Conservation (phyloP, 805 yeast genomes). For the Nakazawaea wickerhamii region DNA sequence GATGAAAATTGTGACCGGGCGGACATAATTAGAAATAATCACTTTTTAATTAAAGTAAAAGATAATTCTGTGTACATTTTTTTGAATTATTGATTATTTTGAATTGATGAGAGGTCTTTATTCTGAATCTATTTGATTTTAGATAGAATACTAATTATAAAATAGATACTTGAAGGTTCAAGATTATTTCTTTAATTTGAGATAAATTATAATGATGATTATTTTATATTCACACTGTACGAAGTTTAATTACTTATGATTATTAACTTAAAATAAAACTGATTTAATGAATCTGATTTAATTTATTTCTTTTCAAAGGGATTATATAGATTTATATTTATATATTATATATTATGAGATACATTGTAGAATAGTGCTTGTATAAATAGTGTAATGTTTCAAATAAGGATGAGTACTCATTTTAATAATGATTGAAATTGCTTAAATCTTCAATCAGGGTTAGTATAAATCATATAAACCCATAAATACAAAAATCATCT, state of each 20-base stretch:
- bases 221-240: conserved; percentile 52
- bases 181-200: neutral
- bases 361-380: no score
- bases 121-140: conserved; percentile 17
- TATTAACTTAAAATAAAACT: conserved; percentile 37
- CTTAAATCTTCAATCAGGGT: no score
- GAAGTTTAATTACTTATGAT: conserved; percentile 34
- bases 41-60: conserved; percentile 38
- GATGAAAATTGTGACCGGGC: conserved; percentile 40
- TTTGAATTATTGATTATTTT: conserved; percentile 36
- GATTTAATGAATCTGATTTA: conserved; percentile 49
- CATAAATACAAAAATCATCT: no score
- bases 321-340: no score
- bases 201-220: conserved; percentile 29
- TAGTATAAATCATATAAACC: no score
- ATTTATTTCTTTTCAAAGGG: neutral
- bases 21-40: conserved; percentile 36
- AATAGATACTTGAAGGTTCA: no score
- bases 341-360: no score
- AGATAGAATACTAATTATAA: neutral
- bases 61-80: conserved; percentile 49
- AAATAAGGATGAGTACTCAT: no score
- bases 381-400: no score
- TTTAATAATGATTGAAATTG: no score
- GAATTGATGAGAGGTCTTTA: conserved; percentile 46